Conservation (phyloP, 305 asterid species). For the Rubia peregrina region DNA sequence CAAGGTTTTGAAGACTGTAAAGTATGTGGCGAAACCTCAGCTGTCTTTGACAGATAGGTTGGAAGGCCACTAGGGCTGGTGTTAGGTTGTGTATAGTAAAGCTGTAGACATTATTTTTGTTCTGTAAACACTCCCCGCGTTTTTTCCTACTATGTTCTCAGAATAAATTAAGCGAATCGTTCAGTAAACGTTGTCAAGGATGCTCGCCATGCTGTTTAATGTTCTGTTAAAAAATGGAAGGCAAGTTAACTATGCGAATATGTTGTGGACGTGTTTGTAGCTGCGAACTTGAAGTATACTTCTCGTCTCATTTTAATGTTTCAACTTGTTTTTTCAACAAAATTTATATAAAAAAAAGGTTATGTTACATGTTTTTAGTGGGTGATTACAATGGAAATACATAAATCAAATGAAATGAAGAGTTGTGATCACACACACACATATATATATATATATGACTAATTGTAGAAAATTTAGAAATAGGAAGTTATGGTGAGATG, state of each 20-base stretch:
- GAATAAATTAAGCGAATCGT: background rate
- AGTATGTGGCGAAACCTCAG: constrained; percentile 24
- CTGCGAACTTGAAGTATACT: too few relatives aligned
- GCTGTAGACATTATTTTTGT: constrained; percentile 25
- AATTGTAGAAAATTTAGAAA: too few relatives aligned
- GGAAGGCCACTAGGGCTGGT: constrained; percentile 22
- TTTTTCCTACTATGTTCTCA: background rate
- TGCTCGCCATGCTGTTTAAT: background rate
- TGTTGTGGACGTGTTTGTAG: background rate
- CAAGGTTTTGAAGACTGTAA: constrained; percentile 23
- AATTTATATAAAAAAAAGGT: too few relatives aligned
- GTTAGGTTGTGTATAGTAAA: constrained; percentile 51
- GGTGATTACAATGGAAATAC: too few relatives aligned
- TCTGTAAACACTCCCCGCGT: constrained; percentile 32
- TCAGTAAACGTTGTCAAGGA: background rate
- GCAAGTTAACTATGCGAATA: background rate
- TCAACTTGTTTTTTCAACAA: too few relatives aligned
- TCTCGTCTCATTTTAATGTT: too few relatives aligned
- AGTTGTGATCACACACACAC: too few relatives aligned
- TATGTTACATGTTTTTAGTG: too few relatives aligned
- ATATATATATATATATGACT: too few relatives aligned
- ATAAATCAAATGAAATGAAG: too few relatives aligned
- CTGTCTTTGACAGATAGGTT: constrained; percentile 8
- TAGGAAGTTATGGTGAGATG: too few relatives aligned
- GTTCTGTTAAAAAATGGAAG: background rate